Base-by-base conservation (phyloP, 768 basidiomycete species). In the Lentinus tigrinus region DNA sequence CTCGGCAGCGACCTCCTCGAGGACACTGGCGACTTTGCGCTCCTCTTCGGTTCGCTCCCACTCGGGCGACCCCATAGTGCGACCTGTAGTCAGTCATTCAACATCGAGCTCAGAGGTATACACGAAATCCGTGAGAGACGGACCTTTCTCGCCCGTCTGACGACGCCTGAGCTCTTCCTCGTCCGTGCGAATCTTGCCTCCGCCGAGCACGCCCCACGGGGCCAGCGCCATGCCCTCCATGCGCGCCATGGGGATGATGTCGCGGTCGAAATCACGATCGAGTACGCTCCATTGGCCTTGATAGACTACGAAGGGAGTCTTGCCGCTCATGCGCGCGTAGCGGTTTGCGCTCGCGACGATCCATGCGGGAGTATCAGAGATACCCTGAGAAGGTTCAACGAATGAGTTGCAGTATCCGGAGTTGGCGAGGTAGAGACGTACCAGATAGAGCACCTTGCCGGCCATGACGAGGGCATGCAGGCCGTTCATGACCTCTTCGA, bases 401-500 rank as follows among this genome's bases (percentile, higher is more conserved):
- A 4, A 14, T 42, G 17, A 27, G 23, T 21, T 3, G 8, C 14
- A 11, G 10, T 14, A 16, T 19, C 4, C 8, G 11, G 13, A 46
- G 3, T 37, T 24, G 14, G 31, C 2, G 19, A 19, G 16, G n/a
- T n/a, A 19, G 26, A n/a, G 3, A 47, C 66, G 9, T 31, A 69
- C 66, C 17, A 70, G 62, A 27, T 70, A 69, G 10, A 69, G 58
- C 4, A 84, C 81, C 61, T 84, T 82, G 24, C 83, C 80, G 37
- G 73, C 66, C 16, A 65, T 65, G 37, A 85, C 79, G 26, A 85
- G 73, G 19, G 73, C 68, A 60, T 85, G 80, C 4, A 86, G 70
- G 7, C 73, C 67, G 49, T 76, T 73, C 81, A 85, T 83, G 44
- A 85, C 68, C 67, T 87, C 84, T 61, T 81, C 78, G 49, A 85